phyloP scores from a whole-genome alignment of 2,329 filamentous ascomycete genomes.

The Thermoascus crustaceus region DNA sequence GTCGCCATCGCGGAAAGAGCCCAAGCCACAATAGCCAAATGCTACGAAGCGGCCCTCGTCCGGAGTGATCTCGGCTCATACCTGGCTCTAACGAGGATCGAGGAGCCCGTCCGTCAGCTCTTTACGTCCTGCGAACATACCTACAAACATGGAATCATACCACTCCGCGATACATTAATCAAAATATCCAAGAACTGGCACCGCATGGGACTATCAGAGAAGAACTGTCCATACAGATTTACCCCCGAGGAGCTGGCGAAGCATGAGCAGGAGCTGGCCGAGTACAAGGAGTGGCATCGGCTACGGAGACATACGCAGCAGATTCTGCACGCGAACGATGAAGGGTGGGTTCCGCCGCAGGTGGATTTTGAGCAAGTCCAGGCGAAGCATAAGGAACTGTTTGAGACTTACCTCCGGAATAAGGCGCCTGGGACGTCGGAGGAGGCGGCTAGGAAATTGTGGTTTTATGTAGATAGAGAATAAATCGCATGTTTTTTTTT shows the following conservation, averaged over 20 bases:
- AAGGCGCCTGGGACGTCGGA: slow-evolving; percentile 6
- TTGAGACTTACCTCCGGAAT: slow-evolving; percentile 9
- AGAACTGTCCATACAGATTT: slow-evolving; percentile 5
- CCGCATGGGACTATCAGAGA: slow-evolving; percentile 4
- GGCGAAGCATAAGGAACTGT: slow-evolving; percentile 9
- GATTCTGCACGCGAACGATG: slow-evolving; percentile 12
- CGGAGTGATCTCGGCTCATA: slow-evolving; percentile 10
- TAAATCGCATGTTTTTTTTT: too few relatives aligned
- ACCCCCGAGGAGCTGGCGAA: slow-evolving; percentile 6
- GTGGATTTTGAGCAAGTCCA: slow-evolving; percentile 12
- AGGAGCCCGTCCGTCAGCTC: slow-evolving; percentile 4
- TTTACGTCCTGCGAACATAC: slow-evolving; percentile 7
- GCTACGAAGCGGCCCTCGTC: slow-evolving; percentile 15
- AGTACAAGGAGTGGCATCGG: slow-evolving; percentile 10
- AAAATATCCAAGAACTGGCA: slow-evolving; percentile 7
- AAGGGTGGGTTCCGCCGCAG: slow-evolving; percentile 13
- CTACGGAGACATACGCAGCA: slow-evolving; percentile 12
- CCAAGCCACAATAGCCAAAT: slow-evolving; percentile 12
- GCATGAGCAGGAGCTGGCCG: slow-evolving; percentile 8
- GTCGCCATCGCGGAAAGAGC: slow-evolving; percentile 12
- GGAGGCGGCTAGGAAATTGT: slow-evolving; percentile 10
- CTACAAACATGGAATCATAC: slow-evolving; percentile 10
- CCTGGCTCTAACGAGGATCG: slow-evolving; percentile 9
- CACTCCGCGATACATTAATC: slow-evolving; percentile 9
- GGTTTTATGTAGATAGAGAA: slow-evolving; percentile 10